Percentiles rank a stretch among this genome's conserved stretches.
These are phyloP conservation scores for Bassia scoparia DNA, from an alignment of 148 eudicot species.

Conservation along the genomic window DNA sequence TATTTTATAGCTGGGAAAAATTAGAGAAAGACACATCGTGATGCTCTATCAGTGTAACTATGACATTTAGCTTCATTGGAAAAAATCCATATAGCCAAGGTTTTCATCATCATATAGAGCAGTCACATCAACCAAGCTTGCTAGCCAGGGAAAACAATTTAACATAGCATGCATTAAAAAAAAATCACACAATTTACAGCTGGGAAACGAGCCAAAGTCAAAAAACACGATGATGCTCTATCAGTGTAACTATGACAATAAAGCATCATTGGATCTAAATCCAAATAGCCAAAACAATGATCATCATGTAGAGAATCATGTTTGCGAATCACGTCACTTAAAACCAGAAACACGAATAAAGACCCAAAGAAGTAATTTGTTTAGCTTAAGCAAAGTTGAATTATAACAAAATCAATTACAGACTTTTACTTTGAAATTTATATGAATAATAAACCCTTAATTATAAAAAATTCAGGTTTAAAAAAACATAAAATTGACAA, in stretches of 20 bases:
- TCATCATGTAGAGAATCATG: conserved; percentile 30
- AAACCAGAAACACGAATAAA: background rate
- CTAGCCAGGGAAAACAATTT: no score
- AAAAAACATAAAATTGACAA: background rate
- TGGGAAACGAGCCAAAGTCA: background rate
- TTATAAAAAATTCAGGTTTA: no score
- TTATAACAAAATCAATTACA: background rate
- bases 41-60: conserved; percentile 54
- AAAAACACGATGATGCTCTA: conserved; percentile 19
- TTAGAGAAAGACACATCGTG: no score
- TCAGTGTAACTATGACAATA: conserved; percentile 48
- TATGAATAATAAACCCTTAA: no score
- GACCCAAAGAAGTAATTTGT: background rate
- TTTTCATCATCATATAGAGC: conserved; percentile 40
- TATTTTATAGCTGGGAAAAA: no score
- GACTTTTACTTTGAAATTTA: no score
- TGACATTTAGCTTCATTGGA: conserved; percentile 42
- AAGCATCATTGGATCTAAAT: conserved; percentile 34
- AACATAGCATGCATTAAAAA: no score
- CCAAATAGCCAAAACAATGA: conserved; percentile 32
- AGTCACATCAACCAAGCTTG: conserved; percentile 3
- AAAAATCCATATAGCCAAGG: conserved; percentile 34
- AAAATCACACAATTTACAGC: no score
- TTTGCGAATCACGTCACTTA: background rate
- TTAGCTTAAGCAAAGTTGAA: background rate